A percentile compares a stretch with the other conserved stretches of the same genome.
Conservation (phyloP, 768 basidiomycete genomes). For the Termitomyces sp. region DNA sequence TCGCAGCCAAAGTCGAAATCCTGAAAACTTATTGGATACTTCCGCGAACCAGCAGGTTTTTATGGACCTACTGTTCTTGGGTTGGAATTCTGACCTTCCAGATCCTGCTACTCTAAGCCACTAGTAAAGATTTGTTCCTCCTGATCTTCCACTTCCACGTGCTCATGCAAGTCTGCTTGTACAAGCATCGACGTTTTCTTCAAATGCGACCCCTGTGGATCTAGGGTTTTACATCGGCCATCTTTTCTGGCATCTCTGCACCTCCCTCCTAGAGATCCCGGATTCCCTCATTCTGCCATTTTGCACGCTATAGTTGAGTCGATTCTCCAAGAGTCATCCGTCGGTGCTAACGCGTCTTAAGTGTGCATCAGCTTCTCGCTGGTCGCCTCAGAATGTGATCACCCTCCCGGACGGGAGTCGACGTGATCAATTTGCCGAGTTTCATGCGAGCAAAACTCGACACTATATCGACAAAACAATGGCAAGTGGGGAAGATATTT, state of each 20-base stretch:
- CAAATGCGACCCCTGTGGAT: conserved; percentile 81
- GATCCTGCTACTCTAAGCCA: conserved; percentile 69
- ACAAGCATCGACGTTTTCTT: conserved; percentile 83
- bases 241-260: conserved; percentile 78
- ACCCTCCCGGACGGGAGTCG: conserved; percentile 69
- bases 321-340: neutral
- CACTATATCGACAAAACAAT: conserved; percentile 86
- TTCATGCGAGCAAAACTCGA: conserved; percentile 82
- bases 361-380: conserved; percentile 82
- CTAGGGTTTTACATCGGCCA: conserved; percentile 76
- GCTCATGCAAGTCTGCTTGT: conserved; percentile 4
- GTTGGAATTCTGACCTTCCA: conserved; percentile 85
- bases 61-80: conserved; percentile 64
- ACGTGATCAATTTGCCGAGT: conserved; percentile 83
- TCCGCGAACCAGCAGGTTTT: conserved; percentile 30
- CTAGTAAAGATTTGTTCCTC: conserved; percentile 51
- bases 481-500: conserved; percentile 85
- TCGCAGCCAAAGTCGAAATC: conserved; percentile 45
- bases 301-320: conserved; percentile 81
- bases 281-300: conserved; percentile 86
- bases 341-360: conserved; percentile 22
- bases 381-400: conserved; percentile 67
- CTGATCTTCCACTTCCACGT: conserved; percentile 1
- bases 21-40: conserved; percentile 34
- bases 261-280: conserved; percentile 72